Base-by-base conservation (phyloP, 495 filamentous ascomycete species). In the Aspergillus ellipticus region DNA sequence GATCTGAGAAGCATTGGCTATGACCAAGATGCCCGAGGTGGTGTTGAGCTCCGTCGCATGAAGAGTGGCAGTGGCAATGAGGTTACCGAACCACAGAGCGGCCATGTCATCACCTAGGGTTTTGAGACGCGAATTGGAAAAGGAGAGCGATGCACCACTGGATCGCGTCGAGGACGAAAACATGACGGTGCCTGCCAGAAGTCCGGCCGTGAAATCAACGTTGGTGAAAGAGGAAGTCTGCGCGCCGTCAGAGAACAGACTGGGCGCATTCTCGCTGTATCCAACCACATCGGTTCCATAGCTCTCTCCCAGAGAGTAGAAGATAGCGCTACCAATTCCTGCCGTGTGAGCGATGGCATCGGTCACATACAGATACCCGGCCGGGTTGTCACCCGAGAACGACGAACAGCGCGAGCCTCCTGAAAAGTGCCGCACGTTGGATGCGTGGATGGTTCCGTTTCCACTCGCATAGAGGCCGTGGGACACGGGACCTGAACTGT, bases 401-500 rank as follows among this genome's bases (percentile, higher is more conserved):
- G 55, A 55, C 1, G 61, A 64, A 1, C 51, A 61, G 8, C 61
- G 58, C 17, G 56, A 22, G n/a, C 61, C 61, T 2, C 61, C 61
- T 19, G 61, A 58, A 37, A 55, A 61, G 19, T 55, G 37, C 6
- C 53, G 49, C 1, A 61, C 10, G 24, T 61, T 59, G 24, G 19
- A 47, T 13, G 39, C 62, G 8, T 50, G 29, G 16, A 61, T 56
- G 19, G 62, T 64, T 5, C 62, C 62, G 16, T 64, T 56, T 1
- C 58, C 62, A 4, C 54, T 49, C 1, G 62, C 62, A 17, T 64
- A 64, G 4, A 64, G 43, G 4, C 55, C 58, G 37, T 61, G 62
- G 3, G 52, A 53, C 2, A 61, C 55, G 1, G 62, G 62, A 0
- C 62, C 62, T 2, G 62, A 64, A 17, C 55, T 58, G 50, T 64